Evolutionary conservation across 129 eudicot species (phyloP), one percentile per base, ranked within the genome.

Genomic region (Tagetes patula): DNA sequence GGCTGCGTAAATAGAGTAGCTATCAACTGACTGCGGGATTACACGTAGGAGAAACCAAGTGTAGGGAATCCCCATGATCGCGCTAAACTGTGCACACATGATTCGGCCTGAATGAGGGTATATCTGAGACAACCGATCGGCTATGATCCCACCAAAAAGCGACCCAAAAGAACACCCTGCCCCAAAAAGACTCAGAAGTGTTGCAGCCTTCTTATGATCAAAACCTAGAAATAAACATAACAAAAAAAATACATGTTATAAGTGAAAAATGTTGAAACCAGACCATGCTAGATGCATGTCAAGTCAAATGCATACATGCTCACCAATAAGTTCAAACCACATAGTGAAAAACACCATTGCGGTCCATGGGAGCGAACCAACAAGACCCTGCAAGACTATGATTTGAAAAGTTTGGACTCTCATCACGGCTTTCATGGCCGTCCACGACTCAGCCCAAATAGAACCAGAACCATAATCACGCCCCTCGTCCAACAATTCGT

Each of bases 291-390:
- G 8, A 64, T 63, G 32, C 47, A 67, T 5, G 14, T 13, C 40
- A 72, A 55, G 14, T 13, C 40, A 72, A 55, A 9, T 3, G 62
- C 56, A 67, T 34, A 54, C 67, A 77, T 76, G 91, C 96, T 75
- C 84, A 94, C 98, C 98, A 63, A 94, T 94, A 73, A 94, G 83
- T 81, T 94, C 91, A 46, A 94, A 94, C 98, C 98, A 94, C 77
- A 90, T 75, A 3, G 98, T 90, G 82, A 94, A 84, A 82, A 94
- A 94, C 34, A 94, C 98, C 87, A 90, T 87, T 30, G 96, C 93
- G 13, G 98, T 94, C 98, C 98, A 94, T 34, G 98, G 98, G 50
- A 94, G 73, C 3, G 96, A 90, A 59, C 98, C 98, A 42, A 94
- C 92, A 12, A 94, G 87, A 53, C 98, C 98, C 78, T 94, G 98